These are phyloP conservation scores for Chlamydomonas reinhardtii DNA, from an alignment of 163 green algal species.

Conservation along the genomic window DNA sequence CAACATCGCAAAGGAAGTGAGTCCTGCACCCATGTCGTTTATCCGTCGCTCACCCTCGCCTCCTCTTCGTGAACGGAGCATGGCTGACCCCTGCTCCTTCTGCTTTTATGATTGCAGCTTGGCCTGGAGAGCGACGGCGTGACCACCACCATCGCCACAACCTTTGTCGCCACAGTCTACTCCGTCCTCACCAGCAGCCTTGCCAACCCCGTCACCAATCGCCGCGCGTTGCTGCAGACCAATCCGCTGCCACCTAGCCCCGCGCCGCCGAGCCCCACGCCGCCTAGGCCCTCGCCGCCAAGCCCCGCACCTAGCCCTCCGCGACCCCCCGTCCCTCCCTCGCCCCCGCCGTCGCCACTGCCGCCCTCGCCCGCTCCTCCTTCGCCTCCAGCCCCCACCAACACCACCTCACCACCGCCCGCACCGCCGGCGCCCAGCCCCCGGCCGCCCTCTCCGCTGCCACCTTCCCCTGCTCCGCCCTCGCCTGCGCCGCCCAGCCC, in stretches of 20 bases:
- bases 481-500: not conserved
- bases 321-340: not conserved
- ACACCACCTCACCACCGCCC: not conserved
- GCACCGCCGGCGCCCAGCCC: not conserved
- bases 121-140: not conserved
- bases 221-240: not conserved
- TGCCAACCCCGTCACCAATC: not conserved
- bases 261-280: not conserved
- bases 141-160: not conserved
- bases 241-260: not conserved
- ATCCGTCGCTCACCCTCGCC: no score
- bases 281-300: not conserved
- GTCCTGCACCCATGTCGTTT: no score
- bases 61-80: no score
- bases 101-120: not conserved
- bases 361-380: not conserved
- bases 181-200: not conserved
- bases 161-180: constrained; percentile 31
- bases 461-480: not conserved
- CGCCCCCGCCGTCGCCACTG: not conserved
- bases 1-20: constrained; percentile 1
- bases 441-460: not conserved
- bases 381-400: not conserved
- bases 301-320: not conserved
- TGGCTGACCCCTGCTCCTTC: no score